Evolutionary conservation across 1,284 basidiomycete species (phyloP), one percentile per base, ranked within the genome.

Genomic region (Meripilus lineatus): DNA sequence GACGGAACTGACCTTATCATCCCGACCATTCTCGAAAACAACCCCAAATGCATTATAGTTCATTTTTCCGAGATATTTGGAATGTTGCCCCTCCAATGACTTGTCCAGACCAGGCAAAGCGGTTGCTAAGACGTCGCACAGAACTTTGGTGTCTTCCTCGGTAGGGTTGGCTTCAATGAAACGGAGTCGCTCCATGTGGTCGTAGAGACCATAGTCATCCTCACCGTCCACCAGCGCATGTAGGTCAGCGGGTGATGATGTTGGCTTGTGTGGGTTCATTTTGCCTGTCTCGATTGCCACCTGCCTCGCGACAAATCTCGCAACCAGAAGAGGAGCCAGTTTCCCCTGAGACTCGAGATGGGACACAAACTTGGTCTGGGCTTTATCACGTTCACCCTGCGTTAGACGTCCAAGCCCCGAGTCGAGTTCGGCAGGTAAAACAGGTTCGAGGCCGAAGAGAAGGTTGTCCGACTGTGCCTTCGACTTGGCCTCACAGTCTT

Each of bases 41-140:
- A 90, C 74, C 46, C 87, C 87, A 54, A 79, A 84, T 1, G 78
- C 70, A 53, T 90, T 90, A 61, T 88, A 89, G 4, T 69, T 64
- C 69, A 90, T 79, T 61, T 81, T 86, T 13, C 83, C 84, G 35
- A 77, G 63, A 38, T 84, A 69, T n/a, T 70, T 68, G 7, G 73
- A 67, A 51, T 86, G 75, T 30, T 30, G 28, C 22, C 79, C 75
- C 1, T 75, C 74, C 21, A 87, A 66, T 42, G 84, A 81, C 45
- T 79, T 69, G 50, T 88, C 84, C 46, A 90, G 58, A 18, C 86
- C 87, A 11, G 81, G 82, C 39, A 90, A 62, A 4, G 81, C 81
- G 28, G 68, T 66, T 36, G 71, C 65, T 41, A 90, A 57, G n/a
- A 89, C 71, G 4, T 69, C 62, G 28, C 68, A 64, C 36, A 89